phyloP scores from a whole-genome alignment of 768 basidiomycete genomes.

The Vararia minispora region DNA sequence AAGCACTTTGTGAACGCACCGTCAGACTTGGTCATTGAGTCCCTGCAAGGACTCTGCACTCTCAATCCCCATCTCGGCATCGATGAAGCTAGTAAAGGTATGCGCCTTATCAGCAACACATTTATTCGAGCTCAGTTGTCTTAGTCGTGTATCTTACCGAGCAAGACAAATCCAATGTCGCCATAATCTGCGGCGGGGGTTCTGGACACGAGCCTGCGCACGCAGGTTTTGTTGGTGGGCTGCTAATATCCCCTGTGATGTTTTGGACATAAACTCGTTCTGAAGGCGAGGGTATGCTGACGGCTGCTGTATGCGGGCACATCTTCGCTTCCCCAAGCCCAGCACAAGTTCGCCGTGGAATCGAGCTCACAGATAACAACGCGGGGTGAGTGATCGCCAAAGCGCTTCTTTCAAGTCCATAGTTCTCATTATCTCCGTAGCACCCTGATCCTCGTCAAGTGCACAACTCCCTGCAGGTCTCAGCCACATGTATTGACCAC shows the following conservation, averaged over 20 bases:
- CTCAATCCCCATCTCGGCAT: slow-evolving; percentile 64
- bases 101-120: slow-evolving; percentile 2
- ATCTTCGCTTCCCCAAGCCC: slow-evolving; percentile 89
- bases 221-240: slow-evolving; percentile 76
- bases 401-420: background rate
- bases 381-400: slow-evolving; percentile 40
- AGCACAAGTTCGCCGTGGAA: slow-evolving; percentile 69
- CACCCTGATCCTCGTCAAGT: slow-evolving; percentile 81
- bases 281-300: slow-evolving; percentile 66
- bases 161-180: slow-evolving; percentile 56
- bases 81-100: slow-evolving; percentile 65
- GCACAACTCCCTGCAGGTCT: slow-evolving; percentile 5
- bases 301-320: slow-evolving; percentile 77
- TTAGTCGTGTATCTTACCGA: slow-evolving; percentile 51
- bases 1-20: slow-evolving; percentile 80
- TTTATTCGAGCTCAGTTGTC: background rate
- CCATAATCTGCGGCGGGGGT: slow-evolving; percentile 76
- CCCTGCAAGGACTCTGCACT: slow-evolving; percentile 60
- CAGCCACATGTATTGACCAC: background rate
- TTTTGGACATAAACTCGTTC: background rate
- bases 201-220: slow-evolving; percentile 90
- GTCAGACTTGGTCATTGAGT: slow-evolving; percentile 62
- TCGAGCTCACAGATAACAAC: slow-evolving; percentile 64
- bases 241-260: background rate
- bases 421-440: slow-evolving; percentile 24